Base-by-base conservation (phyloP, 495 filamentous ascomycete genomes). In the Penicillium longicatenatum region DNA sequence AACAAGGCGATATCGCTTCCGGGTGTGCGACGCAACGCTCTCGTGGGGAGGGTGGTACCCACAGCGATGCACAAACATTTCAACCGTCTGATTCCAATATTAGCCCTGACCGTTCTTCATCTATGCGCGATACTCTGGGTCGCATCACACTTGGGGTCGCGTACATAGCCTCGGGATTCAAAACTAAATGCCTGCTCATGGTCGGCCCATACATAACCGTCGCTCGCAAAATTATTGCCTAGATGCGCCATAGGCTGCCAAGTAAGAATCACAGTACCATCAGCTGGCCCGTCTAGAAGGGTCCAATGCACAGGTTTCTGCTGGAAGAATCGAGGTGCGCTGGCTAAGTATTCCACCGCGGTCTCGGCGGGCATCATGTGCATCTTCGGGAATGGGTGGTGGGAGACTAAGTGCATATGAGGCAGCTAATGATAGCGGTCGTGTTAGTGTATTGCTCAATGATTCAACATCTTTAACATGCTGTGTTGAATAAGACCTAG, bases 131-230 rank as follows among this genome's bases (percentile, higher is more conserved):
- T 2, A 48, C 5, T 19, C 6, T 24, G 70, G 19, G 20, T 24
- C 22, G 44, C 89, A 62, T 84, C n/a, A n/a, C n/a, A n/a, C 5
- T 19, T 16, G 45, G 70, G 19, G 20, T 24, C 22, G 44, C 89
- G 61, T 84, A 93, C 91, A 73, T 91, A 88, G 48, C 92, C 92
- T 60, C 86, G 85, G 61, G 86, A 74, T 57, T 92, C 86, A 48
- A 89, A 84, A 42, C 80, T 82, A 54, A 84, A 89, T 16, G 81
- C 85, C 50, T 85, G 77, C 72, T 98, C 93, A 14, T 82, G 78
- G 62, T 90, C 88, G 6, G 86, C 83, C 93, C 93, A 98, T 48
- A 96, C 76, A 66, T 91, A 93, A 14, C 94, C 94, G 81, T 98
- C 93, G 57, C 86, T 95, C 20, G 94, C 86, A 64, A 90, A 93